These are phyloP conservation scores for Colletotrichum sp. DNA, from an alignment of 2,329 filamentous ascomycete species.

Conservation along the genomic window DNA sequence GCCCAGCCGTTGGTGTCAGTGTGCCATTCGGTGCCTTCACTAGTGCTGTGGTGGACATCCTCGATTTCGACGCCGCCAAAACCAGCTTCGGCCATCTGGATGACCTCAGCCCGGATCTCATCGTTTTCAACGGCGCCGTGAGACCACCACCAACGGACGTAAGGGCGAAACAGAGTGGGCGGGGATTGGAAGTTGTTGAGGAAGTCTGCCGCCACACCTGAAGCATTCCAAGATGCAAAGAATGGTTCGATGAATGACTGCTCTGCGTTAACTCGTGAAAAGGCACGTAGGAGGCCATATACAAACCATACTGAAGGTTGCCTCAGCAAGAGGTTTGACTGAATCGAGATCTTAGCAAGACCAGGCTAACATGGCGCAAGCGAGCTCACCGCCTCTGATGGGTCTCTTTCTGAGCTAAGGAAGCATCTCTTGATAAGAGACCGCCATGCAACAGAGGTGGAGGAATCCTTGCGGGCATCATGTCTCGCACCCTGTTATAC, in stretches of 20 bases:
- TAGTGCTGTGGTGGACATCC: not conserved
- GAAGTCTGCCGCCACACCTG: not conserved
- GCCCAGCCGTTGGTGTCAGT: not conserved
- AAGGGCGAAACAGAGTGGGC: not conserved
- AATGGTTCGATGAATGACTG: not conserved
- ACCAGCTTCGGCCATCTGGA: not conserved
- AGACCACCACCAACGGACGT: not conserved
- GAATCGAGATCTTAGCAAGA: not conserved
- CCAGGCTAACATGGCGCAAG: not conserved
- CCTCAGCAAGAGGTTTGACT: not conserved
- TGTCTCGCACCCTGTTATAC: not conserved
- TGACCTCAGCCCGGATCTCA: not conserved
- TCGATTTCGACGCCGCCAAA: not conserved
- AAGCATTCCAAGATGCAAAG: not conserved
- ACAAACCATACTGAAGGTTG: not conserved
- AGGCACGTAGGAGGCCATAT: not conserved
- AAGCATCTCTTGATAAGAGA: not conserved
- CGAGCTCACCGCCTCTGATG: not conserved
- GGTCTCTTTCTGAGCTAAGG: not conserved
- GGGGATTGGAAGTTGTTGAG: not conserved
- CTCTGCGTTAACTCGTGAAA: not conserved
- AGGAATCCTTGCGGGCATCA: accelerated
- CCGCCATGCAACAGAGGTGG: not conserved
- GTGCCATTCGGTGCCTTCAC: not conserved
- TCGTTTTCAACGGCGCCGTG: not conserved